A percentile compares a stretch with the other conserved stretches of the same genome.
phyloP scores from a whole-genome alignment of 257 asterid genomes.

The Plantago elongata region DNA sequence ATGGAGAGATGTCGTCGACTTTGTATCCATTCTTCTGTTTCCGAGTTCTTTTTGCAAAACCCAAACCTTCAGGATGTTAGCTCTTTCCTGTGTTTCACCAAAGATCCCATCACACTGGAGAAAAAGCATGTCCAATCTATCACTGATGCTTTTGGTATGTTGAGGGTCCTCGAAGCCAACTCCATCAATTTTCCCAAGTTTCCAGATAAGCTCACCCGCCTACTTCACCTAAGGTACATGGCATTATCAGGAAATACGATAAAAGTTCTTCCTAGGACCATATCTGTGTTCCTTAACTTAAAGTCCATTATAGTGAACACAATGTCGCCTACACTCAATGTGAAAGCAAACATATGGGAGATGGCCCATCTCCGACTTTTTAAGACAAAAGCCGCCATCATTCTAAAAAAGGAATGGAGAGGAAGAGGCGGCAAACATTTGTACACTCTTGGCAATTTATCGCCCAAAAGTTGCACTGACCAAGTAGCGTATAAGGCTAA shows the following conservation, averaged over 20 bases:
- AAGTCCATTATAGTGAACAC: conserved; percentile 1
- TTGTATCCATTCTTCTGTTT: neutral
- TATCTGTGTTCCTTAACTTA: neutral
- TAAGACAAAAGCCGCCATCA: conserved; percentile 1
- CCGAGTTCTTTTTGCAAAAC: neutral
- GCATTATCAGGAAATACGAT: neutral
- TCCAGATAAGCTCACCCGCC: neutral
- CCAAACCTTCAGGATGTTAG: neutral
- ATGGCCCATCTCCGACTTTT: neutral
- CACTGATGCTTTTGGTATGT: neutral
- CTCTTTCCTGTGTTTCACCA: neutral
- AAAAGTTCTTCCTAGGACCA: neutral
- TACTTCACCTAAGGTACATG: neutral
- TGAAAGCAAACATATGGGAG: conserved; percentile 3
- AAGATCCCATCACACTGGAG: neutral
- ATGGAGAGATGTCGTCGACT: neutral
- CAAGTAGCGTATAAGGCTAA: neutral
- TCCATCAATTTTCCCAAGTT: neutral
- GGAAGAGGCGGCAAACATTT: neutral
- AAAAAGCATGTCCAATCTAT: neutral
- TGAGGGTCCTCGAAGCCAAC: conserved; percentile 3
- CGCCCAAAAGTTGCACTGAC: conserved; percentile 4
- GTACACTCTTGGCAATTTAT: neutral
- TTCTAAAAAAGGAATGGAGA: neutral
- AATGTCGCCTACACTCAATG: conserved; percentile 2